Conservation (phyloP, 768 basidiomycete genomes). For the Fibroporia radiculosa region DNA sequence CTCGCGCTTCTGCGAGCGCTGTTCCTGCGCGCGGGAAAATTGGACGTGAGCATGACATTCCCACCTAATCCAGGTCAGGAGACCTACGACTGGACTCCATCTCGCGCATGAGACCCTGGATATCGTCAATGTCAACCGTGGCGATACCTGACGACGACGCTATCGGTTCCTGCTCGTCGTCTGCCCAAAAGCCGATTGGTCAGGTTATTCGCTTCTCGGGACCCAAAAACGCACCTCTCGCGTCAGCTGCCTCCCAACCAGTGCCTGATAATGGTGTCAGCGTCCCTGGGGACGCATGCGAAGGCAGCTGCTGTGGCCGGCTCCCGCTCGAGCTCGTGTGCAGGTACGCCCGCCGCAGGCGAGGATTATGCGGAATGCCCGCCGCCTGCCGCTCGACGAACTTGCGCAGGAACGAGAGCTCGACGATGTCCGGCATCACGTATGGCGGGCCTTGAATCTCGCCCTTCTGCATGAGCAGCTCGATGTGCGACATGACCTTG, state of each 20-base stretch:
- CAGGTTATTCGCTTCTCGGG: neutral
- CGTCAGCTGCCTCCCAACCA: constrained; percentile 15
- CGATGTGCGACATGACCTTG: constrained; percentile 83
- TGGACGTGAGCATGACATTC: constrained; percentile 2
- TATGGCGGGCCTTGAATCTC: constrained; percentile 82
- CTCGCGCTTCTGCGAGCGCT: constrained; percentile 54
- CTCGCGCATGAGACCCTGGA: constrained; percentile 11
- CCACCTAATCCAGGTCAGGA: neutral
- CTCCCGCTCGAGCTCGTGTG: constrained; percentile 12
- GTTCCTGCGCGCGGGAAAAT: constrained; percentile 34
- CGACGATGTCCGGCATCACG: constrained; percentile 71
- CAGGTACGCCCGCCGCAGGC: constrained; percentile 46
- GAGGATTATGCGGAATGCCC: constrained; percentile 75
- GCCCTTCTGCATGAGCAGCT: constrained; percentile 81
- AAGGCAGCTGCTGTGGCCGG: constrained; percentile 6
- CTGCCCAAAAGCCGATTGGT: neutral
- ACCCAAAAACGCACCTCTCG: constrained; percentile 8
- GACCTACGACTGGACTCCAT: constrained; percentile 36
- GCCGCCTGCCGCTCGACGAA: constrained; percentile 75
- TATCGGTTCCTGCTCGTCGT: constrained; percentile 1
- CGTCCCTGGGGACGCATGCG: neutral
- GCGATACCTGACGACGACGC: neutral
- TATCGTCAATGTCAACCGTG: neutral
- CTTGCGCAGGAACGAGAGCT: constrained; percentile 70
- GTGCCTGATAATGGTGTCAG: constrained; percentile 15